A percentile compares a stretch with the other conserved stretches of the same genome.
These are phyloP conservation scores for Suillus americanus DNA, from an alignment of 768 basidiomycete genomes.

Conservation along the genomic window DNA sequence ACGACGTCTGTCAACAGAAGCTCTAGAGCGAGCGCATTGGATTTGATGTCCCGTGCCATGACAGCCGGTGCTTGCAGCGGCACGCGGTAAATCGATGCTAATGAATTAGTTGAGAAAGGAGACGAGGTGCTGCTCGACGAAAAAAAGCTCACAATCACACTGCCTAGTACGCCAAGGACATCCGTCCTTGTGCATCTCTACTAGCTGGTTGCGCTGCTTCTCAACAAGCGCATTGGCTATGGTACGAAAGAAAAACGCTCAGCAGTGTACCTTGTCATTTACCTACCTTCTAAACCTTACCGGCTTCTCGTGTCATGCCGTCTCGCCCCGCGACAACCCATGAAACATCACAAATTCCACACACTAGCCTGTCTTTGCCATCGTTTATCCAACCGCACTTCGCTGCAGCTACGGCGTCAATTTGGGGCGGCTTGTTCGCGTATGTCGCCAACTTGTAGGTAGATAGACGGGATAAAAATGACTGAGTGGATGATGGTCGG, in stretches of 20 bases:
- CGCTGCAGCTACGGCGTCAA: slow-evolving; percentile 78
- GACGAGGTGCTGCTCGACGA: slow-evolving; percentile 5
- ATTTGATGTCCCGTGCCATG: slow-evolving; percentile 62
- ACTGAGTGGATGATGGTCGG: slow-evolving; percentile 73
- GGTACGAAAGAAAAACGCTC: slow-evolving; percentile 10
- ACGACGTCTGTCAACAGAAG: slow-evolving; percentile 50
- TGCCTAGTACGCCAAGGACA: slow-evolving; percentile 85
- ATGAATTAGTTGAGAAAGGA: neutral
- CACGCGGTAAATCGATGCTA: slow-evolving; percentile 73
- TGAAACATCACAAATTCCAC: slow-evolving; percentile 66
- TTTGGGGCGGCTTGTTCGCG: slow-evolving; percentile 68
- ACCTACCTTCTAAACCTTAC: slow-evolving; percentile 48
- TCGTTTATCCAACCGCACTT: slow-evolving; percentile 85
- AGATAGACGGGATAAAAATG: slow-evolving; percentile 69
- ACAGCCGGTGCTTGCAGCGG: slow-evolving; percentile 65
- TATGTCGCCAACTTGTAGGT: slow-evolving; percentile 83
- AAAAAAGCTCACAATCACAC: slow-evolving; percentile 62
- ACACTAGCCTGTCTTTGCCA: slow-evolving; percentile 76
- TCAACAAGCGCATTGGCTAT: slow-evolving; percentile 70
- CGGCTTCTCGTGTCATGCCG: slow-evolving; percentile 75
- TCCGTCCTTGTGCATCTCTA: slow-evolving; percentile 73
- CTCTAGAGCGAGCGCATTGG: slow-evolving; percentile 52
- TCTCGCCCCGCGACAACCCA: slow-evolving; percentile 74
- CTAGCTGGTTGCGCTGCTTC: slow-evolving; percentile 65
- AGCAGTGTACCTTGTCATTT: slow-evolving; percentile 14